These are phyloP conservation scores for Oropetium thomaeum DNA, from an alignment of 176 grass and related monocot species.

Conservation along the genomic window DNA sequence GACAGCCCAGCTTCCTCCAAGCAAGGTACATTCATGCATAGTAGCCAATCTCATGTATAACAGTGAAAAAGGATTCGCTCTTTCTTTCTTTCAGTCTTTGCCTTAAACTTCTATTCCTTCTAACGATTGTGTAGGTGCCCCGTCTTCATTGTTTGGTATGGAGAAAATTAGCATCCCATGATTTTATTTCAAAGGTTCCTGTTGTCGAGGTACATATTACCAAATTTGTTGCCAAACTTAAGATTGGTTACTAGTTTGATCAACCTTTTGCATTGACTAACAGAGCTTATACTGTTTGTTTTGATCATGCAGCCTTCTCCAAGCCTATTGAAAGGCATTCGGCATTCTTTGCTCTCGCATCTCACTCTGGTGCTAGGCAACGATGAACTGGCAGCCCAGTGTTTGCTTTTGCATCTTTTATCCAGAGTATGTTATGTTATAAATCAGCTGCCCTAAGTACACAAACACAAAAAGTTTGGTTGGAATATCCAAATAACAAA, in stretches of 20 bases:
- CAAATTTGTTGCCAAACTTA: background rate
- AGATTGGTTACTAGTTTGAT: background rate
- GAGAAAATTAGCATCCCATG: constrained; percentile 59
- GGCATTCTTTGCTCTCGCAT: constrained; percentile 71
- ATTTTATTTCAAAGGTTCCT: constrained; percentile 58
- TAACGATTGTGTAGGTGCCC: constrained; percentile 60
- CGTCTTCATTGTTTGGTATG: constrained; percentile 90
- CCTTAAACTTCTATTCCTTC: background rate
- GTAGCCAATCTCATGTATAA: background rate
- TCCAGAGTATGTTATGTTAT: constrained; percentile 55
- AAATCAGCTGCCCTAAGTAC: background rate
- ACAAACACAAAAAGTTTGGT: background rate
- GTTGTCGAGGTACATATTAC: constrained; percentile 51
- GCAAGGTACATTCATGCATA: constrained; percentile 56
- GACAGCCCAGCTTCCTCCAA: constrained; percentile 63
- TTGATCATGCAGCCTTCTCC: constrained; percentile 63
- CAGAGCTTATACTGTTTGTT: constrained; percentile 1
- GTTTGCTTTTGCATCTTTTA: constrained; percentile 84
- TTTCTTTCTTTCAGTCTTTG: background rate
- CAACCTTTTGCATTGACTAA: background rate
- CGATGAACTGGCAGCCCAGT: constrained; percentile 76
- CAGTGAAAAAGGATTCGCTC: background rate
- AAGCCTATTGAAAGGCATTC: constrained; percentile 53
- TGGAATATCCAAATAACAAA: background rate
- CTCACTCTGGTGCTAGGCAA: constrained; percentile 64